A percentile compares a stretch with the other conserved stretches of the same genome.
phyloP scores from a whole-genome alignment of 331 rosid genomes.

The Spiraea crenata region DNA sequence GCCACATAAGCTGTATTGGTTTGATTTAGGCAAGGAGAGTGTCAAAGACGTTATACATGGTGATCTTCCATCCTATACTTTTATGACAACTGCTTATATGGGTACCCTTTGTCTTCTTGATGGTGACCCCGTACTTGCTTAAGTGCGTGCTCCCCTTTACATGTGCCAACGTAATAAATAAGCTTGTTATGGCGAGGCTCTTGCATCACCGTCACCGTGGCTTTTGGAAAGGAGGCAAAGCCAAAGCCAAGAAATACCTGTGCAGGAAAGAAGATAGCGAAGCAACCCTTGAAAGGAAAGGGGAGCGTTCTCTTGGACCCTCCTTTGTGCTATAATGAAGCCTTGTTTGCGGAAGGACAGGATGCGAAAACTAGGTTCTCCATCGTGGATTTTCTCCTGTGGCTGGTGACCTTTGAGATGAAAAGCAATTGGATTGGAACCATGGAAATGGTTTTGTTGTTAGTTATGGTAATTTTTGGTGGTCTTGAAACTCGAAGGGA shows the following conservation, averaged over 20 bases:
- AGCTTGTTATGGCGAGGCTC: no score
- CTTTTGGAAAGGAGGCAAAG: no score
- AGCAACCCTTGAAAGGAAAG: no score
- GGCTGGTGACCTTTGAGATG: slow-evolving; percentile 26
- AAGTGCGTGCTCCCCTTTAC: no score
- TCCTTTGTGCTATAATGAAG: no score
- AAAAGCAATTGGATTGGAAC: slow-evolving; percentile 19
- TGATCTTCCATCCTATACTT: not conserved
- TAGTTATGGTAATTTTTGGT: slow-evolving; percentile 13
- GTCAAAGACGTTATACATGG: not conserved
- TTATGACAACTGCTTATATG: not conserved
- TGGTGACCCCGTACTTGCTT: not conserved
- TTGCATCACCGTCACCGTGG: no score
- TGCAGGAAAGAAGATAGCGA: no score
- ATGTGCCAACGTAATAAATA: no score
- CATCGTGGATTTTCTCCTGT: slow-evolving; percentile 7
- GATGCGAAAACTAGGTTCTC: no score
- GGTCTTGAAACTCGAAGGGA: slow-evolving; percentile 12
- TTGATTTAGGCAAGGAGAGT: not conserved
- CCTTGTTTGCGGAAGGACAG: no score
- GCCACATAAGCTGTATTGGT: not conserved
- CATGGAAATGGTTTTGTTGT: slow-evolving; percentile 16
- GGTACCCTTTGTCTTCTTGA: not conserved
- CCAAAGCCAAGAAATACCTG: no score
- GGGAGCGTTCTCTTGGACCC: no score